phyloP scores from a whole-genome alignment of 2,329 filamentous ascomycete species.

The Aspergillus japonicus region DNA sequence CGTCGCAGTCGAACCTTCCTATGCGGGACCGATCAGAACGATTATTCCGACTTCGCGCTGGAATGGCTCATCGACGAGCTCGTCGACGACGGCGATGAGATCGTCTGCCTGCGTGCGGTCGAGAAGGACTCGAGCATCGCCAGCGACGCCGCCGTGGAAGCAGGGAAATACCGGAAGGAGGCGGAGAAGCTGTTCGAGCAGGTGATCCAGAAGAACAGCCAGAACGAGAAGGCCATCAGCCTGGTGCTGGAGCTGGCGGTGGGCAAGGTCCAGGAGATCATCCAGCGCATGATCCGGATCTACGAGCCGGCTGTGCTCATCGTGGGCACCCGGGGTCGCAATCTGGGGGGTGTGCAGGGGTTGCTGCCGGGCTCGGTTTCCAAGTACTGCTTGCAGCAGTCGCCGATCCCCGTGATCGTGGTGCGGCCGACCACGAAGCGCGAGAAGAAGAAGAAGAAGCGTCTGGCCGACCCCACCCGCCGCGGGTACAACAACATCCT shows the following conservation, averaged over 20 bases:
- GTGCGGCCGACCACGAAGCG: constrained; percentile 84
- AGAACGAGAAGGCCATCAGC: constrained; percentile 76
- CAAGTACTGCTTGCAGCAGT: constrained; percentile 93
- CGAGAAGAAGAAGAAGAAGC: constrained; percentile 84
- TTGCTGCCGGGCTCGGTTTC: constrained; percentile 85
- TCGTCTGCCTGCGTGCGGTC: constrained; percentile 84
- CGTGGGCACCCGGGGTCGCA: constrained; percentile 82
- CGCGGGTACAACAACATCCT: constrained; percentile 78
- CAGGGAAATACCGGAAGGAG: constrained; percentile 71
- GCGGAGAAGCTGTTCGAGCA: constrained; percentile 71
- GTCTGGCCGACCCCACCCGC: constrained; percentile 71
- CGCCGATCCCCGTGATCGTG: constrained; percentile 87
- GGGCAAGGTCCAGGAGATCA: constrained; percentile 85
- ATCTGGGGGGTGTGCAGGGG: constrained; percentile 80
- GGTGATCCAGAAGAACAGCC: constrained; percentile 76
- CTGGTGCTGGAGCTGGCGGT: constrained; percentile 83
- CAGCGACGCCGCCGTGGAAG: constrained; percentile 59
- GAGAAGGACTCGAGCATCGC: constrained; percentile 76
- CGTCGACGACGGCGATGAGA: constrained; percentile 89
- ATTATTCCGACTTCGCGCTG: constrained; percentile 87
- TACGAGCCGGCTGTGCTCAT: constrained; percentile 90
- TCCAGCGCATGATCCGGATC: constrained; percentile 86
- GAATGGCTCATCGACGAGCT: constrained; percentile 91
- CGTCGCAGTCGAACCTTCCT: constrained; percentile 84
- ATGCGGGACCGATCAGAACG: constrained; percentile 85